Conservation (phyloP, 768 basidiomycete species). For the Saitozyma podzolica region DNA sequence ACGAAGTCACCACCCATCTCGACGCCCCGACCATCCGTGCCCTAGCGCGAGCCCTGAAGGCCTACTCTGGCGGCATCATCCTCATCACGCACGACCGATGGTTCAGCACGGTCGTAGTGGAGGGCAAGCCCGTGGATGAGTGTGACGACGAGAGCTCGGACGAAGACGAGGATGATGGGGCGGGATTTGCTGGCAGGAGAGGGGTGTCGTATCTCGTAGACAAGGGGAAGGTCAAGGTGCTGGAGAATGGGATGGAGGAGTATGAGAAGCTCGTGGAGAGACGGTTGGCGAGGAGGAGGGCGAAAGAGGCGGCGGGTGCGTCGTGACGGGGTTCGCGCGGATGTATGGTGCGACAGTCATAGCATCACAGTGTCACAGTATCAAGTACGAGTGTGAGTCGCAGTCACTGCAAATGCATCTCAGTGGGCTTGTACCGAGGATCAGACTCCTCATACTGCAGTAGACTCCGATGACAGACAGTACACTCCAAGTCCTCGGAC, state of each 20-base stretch:
- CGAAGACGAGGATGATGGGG: slow-evolving; percentile 30
- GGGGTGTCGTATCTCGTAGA: slow-evolving; percentile 38
- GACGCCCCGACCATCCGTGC: slow-evolving; percentile 65
- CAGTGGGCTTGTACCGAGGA: no score
- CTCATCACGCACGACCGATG: slow-evolving; percentile 68
- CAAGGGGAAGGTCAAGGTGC: slow-evolving; percentile 39
- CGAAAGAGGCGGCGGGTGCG: not conserved
- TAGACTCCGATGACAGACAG: no score
- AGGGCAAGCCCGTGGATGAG: slow-evolving; percentile 22
- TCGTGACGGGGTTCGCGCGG: not conserved
- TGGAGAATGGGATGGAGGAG: slow-evolving; percentile 45
- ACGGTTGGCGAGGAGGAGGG: not conserved
- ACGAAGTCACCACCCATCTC: slow-evolving; percentile 70
- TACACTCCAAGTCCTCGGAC: no score
- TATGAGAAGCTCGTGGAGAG: slow-evolving; percentile 42
- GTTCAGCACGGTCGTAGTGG: slow-evolving; percentile 45
- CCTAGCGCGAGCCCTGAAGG: slow-evolving; percentile 59
- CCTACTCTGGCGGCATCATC: slow-evolving; percentile 62
- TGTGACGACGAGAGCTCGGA: not conserved
- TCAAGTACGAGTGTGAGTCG: no score
- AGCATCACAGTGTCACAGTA: no score
- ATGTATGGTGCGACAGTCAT: no score
- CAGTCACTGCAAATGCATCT: no score
- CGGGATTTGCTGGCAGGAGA: not conserved
- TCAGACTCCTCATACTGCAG: no score